Base-by-base conservation (phyloP, 1,139 yeast genomes). In the Saccharomyces hybrid region DNA sequence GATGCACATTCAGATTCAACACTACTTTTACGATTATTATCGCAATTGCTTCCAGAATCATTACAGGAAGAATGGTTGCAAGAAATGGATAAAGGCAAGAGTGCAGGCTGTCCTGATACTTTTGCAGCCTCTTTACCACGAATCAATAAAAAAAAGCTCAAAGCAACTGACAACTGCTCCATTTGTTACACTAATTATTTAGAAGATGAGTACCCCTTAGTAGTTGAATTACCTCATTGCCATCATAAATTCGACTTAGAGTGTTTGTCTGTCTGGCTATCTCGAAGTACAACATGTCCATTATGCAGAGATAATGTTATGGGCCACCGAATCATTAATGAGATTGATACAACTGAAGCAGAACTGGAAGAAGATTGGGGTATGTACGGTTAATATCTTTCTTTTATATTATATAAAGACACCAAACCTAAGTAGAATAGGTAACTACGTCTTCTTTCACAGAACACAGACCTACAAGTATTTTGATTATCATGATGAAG, bases 251-350 rank as follows among this genome's bases (percentile, higher is more conserved):
- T 88, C 70, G 98, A 91, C 67, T 74, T 90, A 61, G 97, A 91
- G 62, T 91, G 98, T 68, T 83, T 91, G 47, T 86, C 86, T 0
- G 95, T 96, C 0, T 91, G 98, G 98, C 74, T 91, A 52, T 81
- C 82, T 60, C 75, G 83, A 57, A 86, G 88, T 64, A 76, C 84
- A 1, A 89, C 96, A 0, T 91, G 98, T 67, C 98, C 98, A 0
- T 72, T 91, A 66, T 91, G 98, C 68, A 75, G 98, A 60, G 82
- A 80, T 58, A 85, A 89, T 63, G 81, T 91, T 27, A 69, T 79
- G 50, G 75, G 75, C 53, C 75, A 82, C 59, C 78, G 77, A 61
- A 73, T 48, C 9, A 5, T 47, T 3, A 23, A 68, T 1, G 69
- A 64, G 1, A 78, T 80, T 48, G 88, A 83, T 56, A 85, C 82